Base-by-base conservation (phyloP, 495 filamentous ascomycete genomes). In the Gamarada debralockiae region DNA sequence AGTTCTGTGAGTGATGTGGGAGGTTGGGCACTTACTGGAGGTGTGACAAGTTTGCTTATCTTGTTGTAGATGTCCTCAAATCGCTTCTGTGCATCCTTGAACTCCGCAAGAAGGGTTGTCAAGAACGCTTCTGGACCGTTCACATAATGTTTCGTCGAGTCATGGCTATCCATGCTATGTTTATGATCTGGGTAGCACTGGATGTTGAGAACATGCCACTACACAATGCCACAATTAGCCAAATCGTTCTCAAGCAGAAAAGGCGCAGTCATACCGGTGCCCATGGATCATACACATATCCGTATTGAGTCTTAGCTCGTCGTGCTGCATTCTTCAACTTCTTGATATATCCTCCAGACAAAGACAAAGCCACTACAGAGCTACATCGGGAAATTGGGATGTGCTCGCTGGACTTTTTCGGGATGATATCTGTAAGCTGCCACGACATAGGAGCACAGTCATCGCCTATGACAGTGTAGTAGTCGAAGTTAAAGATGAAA, bases 401-500 rank as follows among this genome's bases (percentile, higher is more conserved):
- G 51, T 81, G 77, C 21, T 68, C 62, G 8, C 21, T 59, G 5
- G 53, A 62, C 29, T 65, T 65, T 9, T 55, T 37, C n/a, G 12
- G 20, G 20, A 34, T 18, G 2, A 34, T 41, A 40, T 73, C 70
- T 21, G 50, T 62, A 9, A 55, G 46, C 47, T 80, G 78, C 77
- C 77, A 81, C n/a, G 72, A 61, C 60, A 74, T 72, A 0, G 78
- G 78, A 23, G 69, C 34, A 20, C 70, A 67, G 29, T 67, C 69
- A 10, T 70, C 60, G 12, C 67, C 72, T 9, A 80, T 61, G 12
- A 79, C 67, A 21, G 77, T 77, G 56, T 74, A 78, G 45, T 78
- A 80, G 52, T 80, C 77, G 57, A 81, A 79, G 46, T 68, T 72
- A 57, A 80, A 79, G 22, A 79, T 67, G 55, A 81, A 78, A 15